Conservation (phyloP, 176 grass and related monocot species). For the Lolium multiflorum region DNA sequence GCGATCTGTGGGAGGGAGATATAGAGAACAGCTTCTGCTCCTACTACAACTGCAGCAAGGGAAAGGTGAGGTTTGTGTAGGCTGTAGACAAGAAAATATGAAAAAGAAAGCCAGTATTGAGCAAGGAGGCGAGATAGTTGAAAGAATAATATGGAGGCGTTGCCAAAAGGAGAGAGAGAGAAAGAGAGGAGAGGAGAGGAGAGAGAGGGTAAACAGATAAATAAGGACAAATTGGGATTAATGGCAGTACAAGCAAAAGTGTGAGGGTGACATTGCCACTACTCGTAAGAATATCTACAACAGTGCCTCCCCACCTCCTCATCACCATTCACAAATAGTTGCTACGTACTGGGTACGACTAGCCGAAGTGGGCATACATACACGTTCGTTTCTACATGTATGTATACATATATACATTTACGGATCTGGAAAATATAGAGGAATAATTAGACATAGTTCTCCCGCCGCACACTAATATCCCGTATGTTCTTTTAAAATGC, state of each 20-base stretch:
- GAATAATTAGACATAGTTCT: background rate
- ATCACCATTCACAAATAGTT: conserved; percentile 46
- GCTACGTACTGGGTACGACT: background rate
- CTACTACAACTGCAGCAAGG: conserved; percentile 46
- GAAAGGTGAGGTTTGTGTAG: conserved; percentile 55
- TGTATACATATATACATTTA: background rate
- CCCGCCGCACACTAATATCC: background rate
- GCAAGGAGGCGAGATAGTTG: conserved; percentile 42
- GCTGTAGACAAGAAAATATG: conserved; percentile 46
- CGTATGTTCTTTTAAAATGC: background rate
- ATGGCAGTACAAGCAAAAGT: conserved; percentile 70
- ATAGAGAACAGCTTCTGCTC: conserved; percentile 38
- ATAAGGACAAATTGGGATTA: conserved; percentile 67
- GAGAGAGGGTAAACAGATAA: conserved; percentile 58
- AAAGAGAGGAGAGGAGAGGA: background rate
- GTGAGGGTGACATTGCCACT: conserved; percentile 72
- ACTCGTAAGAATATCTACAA: conserved; percentile 68
- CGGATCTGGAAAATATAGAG: background rate
- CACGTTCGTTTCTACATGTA: background rate
- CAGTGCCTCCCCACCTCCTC: conserved; percentile 54
- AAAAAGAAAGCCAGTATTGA: conserved; percentile 55
- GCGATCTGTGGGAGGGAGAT: conserved; percentile 37
- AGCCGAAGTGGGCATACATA: background rate
- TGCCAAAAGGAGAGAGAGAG: conserved; percentile 44
- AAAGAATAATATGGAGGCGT: conserved; percentile 56